Evolutionary conservation across 2,329 filamentous ascomycete species (phyloP).

Genomic region (Bretziella fagacearum): DNA sequence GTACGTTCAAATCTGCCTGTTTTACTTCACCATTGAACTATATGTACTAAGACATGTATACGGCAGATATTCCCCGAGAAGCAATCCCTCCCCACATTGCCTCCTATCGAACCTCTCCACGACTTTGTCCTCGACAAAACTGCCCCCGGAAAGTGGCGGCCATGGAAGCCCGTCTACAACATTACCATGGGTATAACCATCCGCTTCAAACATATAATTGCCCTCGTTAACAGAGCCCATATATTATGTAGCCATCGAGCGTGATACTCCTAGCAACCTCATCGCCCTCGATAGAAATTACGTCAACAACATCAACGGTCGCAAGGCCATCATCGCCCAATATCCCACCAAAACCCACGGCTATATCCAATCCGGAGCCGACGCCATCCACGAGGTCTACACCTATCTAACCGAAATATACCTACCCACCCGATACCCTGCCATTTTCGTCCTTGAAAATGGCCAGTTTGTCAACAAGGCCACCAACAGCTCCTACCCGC

Average conservation of each 20-base stretch:
- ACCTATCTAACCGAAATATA: slow-evolving; percentile 29
- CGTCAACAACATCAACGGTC: slow-evolving; percentile 25
- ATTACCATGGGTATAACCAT: slow-evolving; percentile 34
- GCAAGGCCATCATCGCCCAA: slow-evolving; percentile 24
- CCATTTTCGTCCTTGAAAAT: slow-evolving; percentile 24
- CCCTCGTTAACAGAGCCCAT: no score
- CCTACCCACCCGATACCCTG: slow-evolving; percentile 32
- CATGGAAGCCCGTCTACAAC: slow-evolving; percentile 35
- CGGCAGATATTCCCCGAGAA: slow-evolving; percentile 11
- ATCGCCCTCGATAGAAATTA: slow-evolving; percentile 37
- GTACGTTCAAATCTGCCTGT: neutral
- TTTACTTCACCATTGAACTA: no score
- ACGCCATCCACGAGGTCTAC: slow-evolving; percentile 32
- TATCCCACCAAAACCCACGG: slow-evolving; percentile 28
- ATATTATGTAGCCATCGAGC: slow-evolving; percentile 25
- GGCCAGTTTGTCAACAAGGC: slow-evolving; percentile 24
- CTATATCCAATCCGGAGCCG: slow-evolving; percentile 24
- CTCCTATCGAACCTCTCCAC: slow-evolving; percentile 17
- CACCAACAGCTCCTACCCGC: slow-evolving; percentile 22
- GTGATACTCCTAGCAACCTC: slow-evolving; percentile 30
- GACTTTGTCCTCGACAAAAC: slow-evolving; percentile 26
- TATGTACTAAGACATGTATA: no score
- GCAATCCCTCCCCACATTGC: neutral
- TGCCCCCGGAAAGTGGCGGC: slow-evolving; percentile 26
- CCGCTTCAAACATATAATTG: no score